Base-by-base conservation (phyloP, 768 basidiomycete genomes). In the Rhodosporidiobolus odoratus region DNA sequence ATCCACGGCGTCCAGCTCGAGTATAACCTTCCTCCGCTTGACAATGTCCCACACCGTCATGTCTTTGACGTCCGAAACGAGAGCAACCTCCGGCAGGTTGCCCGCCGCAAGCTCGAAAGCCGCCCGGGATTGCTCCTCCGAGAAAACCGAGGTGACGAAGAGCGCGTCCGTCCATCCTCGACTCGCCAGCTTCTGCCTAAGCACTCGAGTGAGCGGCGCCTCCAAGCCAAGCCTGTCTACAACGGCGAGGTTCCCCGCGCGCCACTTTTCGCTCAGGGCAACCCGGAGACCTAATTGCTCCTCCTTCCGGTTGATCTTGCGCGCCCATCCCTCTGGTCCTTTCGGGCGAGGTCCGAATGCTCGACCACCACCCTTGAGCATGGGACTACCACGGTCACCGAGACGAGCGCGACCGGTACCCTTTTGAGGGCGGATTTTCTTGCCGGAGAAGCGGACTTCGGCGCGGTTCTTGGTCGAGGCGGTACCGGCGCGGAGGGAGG, bases 251-350 rank as follows among this genome's bases (percentile, higher is more conserved):
- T 84, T 80, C 50, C 85, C 84, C 71, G 91, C 88, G 75, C 85
- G 84, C 77, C 95, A 82, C 79, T 92, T 92, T 52, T 86, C 84
- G 74, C 91, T 92, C 54, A 98, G 80, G 4, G 91, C 93, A 60
- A 93, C 88, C 30, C 90, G 85, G 86, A 97, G 88, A 16, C 94
- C 95, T 87, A 97, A 89, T 76, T 90, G 83, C 50, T 92, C 84
- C 74, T 96, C 89, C 81, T 97, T 97, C 72, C 91, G 85, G n/a
- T 91, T 90, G 45, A 99, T 84, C 73, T 90, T 89, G 27, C 92
- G 92, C 76, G 89, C 87, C 80, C 94, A 97, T 79, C 96, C 90
- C 58, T 92, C 86, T 6, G 74, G 74, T 1, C 70, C 72, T 53
- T 76, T 78, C 4, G 92, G 91, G 78, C 91, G 89, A 1, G 92